These are phyloP conservation scores for Brasilioporus rufonigricans DNA, from an alignment of 768 basidiomycete genomes.

Conservation along the genomic window DNA sequence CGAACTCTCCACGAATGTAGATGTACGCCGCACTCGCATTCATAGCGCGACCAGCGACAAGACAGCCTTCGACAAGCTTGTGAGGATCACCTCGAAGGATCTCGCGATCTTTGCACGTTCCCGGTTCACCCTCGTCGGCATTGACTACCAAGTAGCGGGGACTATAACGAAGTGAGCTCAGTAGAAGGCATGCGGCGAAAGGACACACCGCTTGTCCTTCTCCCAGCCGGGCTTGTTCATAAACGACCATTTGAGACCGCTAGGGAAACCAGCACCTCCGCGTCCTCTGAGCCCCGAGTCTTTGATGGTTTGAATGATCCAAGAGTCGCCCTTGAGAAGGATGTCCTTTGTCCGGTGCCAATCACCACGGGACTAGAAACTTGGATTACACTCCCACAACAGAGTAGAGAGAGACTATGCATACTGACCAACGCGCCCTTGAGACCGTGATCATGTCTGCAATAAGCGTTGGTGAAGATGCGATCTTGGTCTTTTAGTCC, in stretches of 20 bases:
- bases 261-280: slow-evolving; percentile 96
- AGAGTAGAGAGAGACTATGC: not conserved
- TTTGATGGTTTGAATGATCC: slow-evolving; percentile 97
- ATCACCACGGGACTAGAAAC: slow-evolving; percentile 79
- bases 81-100: slow-evolving; percentile 98
- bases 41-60: slow-evolving; percentile 96
- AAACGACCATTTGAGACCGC: slow-evolving; percentile 95
- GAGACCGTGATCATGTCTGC: slow-evolving; percentile 84
- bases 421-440: slow-evolving; percentile 81
- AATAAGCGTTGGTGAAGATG: slow-evolving; percentile 91
- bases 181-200: not conserved
- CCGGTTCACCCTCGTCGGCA: slow-evolving; percentile 97
- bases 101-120: slow-evolving; percentile 98
- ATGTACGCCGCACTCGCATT: slow-evolving; percentile 99
- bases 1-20: slow-evolving; percentile 98
- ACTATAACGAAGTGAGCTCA: slow-evolving; percentile 37
- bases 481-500: slow-evolving; percentile 94
- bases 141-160: slow-evolving; percentile 97
- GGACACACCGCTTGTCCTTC: slow-evolving; percentile 73
- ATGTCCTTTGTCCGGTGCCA: slow-evolving; percentile 99
- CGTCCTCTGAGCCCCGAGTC: slow-evolving; percentile 94
- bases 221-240: slow-evolving; percentile 99
- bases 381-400: not conserved
- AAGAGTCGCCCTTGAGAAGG: slow-evolving; percentile 88
- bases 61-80: slow-evolving; percentile 96